Percentiles rank a stretch among this genome's conserved stretches.
Evolutionary conservation across 1,139 yeast species (phyloP).

Genomic region (Yamadazyma conglobata): DNA sequence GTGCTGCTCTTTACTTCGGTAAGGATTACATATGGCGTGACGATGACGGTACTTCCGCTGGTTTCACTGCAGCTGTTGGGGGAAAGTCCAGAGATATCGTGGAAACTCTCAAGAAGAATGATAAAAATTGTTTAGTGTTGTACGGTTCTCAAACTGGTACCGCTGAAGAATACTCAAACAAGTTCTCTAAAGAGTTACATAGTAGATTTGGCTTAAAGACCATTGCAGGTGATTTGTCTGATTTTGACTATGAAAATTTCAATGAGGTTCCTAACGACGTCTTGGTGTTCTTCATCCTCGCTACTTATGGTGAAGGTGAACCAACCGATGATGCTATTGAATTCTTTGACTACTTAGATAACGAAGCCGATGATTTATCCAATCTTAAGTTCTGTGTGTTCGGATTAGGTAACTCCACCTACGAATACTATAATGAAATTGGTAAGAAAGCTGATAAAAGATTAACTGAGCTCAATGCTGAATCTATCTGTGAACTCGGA

Average conservation of each 20-base stretch:
- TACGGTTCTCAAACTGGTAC: slow-evolving; percentile 99
- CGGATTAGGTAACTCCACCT: slow-evolving; percentile 91
- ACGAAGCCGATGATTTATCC: slow-evolving; percentile 59
- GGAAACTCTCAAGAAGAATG: slow-evolving; percentile 56
- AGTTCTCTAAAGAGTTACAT: slow-evolving; percentile 83
- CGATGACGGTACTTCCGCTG: slow-evolving; percentile 34
- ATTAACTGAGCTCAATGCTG: slow-evolving; percentile 66
- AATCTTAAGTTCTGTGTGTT: slow-evolving; percentile 69
- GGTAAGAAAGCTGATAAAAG: slow-evolving; percentile 54
- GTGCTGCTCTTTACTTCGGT: slow-evolving; percentile 62
- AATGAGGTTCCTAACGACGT: slow-evolving; percentile 48
- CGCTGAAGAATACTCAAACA: slow-evolving; percentile 95
- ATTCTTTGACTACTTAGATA: slow-evolving; percentile 59
- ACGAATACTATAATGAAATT: slow-evolving; percentile 84
- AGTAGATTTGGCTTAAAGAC: slow-evolving; percentile 78
- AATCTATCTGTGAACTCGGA: slow-evolving; percentile 68
- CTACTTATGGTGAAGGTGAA: slow-evolving; percentile 98
- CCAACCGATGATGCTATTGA: slow-evolving; percentile 91
- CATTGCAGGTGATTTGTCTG: slow-evolving; percentile 86
- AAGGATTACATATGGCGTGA: slow-evolving; percentile 53
- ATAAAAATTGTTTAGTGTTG: slow-evolving; percentile 76
- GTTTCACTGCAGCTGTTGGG: slow-evolving; percentile 37
- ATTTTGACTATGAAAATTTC: slow-evolving; percentile 74
- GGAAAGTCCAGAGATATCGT: slow-evolving; percentile 57
- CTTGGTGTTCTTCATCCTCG: slow-evolving; percentile 71